Percentiles rank a stretch among this genome's conserved stretches.
These are phyloP conservation scores for Larix kaempferi DNA, from an alignment of 75 land plant genomes.

Conservation along the genomic window DNA sequence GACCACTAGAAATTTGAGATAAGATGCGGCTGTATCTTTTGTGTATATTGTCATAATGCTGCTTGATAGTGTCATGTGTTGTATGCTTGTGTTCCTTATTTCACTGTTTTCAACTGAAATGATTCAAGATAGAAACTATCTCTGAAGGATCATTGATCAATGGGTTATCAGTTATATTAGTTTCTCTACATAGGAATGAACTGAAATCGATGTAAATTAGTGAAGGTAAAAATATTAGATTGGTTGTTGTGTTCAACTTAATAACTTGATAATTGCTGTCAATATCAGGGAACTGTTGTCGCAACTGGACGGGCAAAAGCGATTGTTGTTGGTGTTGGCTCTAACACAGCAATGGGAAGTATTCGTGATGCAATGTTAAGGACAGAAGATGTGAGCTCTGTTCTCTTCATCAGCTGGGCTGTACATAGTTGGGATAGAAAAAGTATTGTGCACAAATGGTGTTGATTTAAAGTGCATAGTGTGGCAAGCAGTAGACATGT, in stretches of 20 bases:
- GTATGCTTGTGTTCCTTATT: background rate
- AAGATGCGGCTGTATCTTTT: background rate
- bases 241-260: background rate
- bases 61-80: background rate
- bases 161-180: background rate
- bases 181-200: background rate
- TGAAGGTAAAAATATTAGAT: background rate
- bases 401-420: background rate
- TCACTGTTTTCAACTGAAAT: background rate
- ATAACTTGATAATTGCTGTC: background rate
- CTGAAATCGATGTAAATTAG: background rate
- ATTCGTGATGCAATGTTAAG: constrained; percentile 97
- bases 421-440: background rate
- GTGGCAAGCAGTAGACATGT: background rate
- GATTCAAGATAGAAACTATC: background rate
- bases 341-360: constrained; percentile 98
- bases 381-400: constrained; percentile 68
- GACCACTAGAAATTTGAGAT: background rate
- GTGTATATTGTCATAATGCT: background rate
- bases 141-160: too few species aligned
- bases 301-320: constrained; percentile 92
- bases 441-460: background rate
- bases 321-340: constrained; percentile 83
- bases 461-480: background rate
- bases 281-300: constrained; percentile 84